Conservation (phyloP, 2,329 filamentous ascomycete species). For the Colletotrichum neosansevieriae region DNA sequence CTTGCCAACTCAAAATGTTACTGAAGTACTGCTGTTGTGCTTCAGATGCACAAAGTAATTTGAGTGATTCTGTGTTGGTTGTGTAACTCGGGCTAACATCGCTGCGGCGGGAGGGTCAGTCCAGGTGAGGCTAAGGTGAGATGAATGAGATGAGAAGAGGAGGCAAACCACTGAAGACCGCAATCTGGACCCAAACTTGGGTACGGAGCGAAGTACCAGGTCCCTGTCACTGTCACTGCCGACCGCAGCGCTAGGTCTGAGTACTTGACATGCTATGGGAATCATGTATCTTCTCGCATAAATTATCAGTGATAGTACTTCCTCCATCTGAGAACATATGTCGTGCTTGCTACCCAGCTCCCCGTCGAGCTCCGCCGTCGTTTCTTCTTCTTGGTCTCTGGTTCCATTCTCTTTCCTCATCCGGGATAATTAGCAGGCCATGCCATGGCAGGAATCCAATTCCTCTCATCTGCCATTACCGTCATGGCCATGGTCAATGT, state of each 20-base stretch:
- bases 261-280: not conserved
- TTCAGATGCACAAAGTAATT: too few species aligned
- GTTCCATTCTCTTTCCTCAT: conserved; percentile 19
- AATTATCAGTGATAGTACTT: not conserved
- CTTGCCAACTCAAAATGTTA: too few species aligned
- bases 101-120: conserved; percentile 1
- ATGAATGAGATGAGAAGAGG: not conserved
- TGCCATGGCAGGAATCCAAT: conserved; percentile 9
- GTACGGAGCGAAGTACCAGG: too few species aligned
- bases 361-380: conserved; percentile 19
- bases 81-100: too few species aligned
- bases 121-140: conserved; percentile 26
- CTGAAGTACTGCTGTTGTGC: too few species aligned
- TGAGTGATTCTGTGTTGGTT: too few species aligned
- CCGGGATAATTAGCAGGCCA: conserved; percentile 23
- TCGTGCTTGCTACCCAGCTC: conserved; percentile 2
- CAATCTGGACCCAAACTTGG: conserved; percentile 1
- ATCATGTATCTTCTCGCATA: not conserved
- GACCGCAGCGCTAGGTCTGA: conserved; percentile 12
- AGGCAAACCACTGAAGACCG: not conserved
- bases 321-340: not conserved
- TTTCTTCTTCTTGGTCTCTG: conserved; percentile 24
- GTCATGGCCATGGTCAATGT: not conserved
- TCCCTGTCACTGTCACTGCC: not conserved
- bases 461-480: conserved; percentile 13